Conservation (phyloP, 305 asterid species). For the Caryopteris hybrid region DNA sequence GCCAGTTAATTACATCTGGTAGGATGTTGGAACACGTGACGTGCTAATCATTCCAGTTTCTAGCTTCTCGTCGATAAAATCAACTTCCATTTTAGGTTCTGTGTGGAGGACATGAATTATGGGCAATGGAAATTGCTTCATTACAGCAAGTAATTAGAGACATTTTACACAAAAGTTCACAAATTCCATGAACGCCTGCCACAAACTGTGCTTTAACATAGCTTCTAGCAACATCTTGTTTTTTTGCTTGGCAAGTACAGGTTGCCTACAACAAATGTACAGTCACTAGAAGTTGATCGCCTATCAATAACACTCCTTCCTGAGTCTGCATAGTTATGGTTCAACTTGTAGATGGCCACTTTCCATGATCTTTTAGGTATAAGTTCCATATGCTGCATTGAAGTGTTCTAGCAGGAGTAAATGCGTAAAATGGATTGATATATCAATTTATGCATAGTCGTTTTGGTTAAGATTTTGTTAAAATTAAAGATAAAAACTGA, state of each 20-base stretch:
- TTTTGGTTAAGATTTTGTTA: too few species aligned
- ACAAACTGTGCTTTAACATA: neutral
- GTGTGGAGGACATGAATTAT: neutral
- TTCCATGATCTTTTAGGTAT: neutral
- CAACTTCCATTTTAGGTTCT: neutral
- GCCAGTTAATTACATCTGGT: neutral
- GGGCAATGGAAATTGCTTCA: neutral
- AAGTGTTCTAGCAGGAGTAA: too few species aligned
- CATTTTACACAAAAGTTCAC: neutral
- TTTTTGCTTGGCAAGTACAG: neutral
- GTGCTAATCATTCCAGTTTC: neutral
- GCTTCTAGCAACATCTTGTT: neutral
- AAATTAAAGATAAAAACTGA: too few species aligned
- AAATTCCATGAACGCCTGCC: neutral
- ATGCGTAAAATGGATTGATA: too few species aligned
- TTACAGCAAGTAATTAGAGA: neutral
- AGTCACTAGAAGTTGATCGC: neutral
- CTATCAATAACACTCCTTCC: neutral
- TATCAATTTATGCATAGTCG: too few species aligned
- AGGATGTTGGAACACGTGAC: neutral
- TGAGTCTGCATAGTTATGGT: neutral
- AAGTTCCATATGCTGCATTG: too few species aligned
- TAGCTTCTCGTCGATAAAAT: neutral
- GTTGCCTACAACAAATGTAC: neutral
- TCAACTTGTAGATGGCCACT: neutral